These are phyloP conservation scores for Schizothecium vesticola DNA, from an alignment of 495 filamentous ascomycete species.

Conservation along the genomic window DNA sequence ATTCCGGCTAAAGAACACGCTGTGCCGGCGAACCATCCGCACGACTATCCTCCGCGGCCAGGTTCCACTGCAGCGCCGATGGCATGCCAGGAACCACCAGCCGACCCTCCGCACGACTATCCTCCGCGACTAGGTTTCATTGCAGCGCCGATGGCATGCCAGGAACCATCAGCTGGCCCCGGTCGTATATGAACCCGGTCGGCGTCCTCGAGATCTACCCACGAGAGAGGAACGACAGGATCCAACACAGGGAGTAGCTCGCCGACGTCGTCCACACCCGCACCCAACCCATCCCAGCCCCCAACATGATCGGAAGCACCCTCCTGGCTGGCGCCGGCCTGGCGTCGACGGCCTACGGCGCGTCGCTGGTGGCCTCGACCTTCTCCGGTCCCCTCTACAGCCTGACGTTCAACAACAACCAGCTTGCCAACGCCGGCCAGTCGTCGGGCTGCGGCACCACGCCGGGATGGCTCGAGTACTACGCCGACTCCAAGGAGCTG, in stretches of 20 bases:
- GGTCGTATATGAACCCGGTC: background rate
- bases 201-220: no score
- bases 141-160: background rate
- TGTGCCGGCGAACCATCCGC: background rate
- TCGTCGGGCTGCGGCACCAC: slow-evolving; percentile 31
- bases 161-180: background rate
- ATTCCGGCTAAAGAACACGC: slow-evolving; percentile 3
- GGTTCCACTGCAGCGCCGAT: background rate
- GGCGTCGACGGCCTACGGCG: slow-evolving; percentile 27
- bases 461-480: slow-evolving; percentile 55
- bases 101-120: no score
- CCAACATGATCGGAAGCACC: background rate
- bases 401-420: slow-evolving; percentile 27
- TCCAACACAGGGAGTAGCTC: no score
- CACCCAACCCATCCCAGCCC: background rate
- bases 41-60: no score
- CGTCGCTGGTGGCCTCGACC: slow-evolving; percentile 38
- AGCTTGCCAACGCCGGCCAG: slow-evolving; percentile 29
- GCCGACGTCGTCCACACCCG: no score
- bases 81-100: background rate
- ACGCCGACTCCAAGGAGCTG: slow-evolving; percentile 38
- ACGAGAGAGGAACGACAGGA: no score
- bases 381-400: slow-evolving; percentile 39
- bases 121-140: background rate
- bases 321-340: slow-evolving; percentile 18